Evolutionary conservation across 805 yeast species (phyloP).

Genomic region (Suhomyces emberorum): DNA sequence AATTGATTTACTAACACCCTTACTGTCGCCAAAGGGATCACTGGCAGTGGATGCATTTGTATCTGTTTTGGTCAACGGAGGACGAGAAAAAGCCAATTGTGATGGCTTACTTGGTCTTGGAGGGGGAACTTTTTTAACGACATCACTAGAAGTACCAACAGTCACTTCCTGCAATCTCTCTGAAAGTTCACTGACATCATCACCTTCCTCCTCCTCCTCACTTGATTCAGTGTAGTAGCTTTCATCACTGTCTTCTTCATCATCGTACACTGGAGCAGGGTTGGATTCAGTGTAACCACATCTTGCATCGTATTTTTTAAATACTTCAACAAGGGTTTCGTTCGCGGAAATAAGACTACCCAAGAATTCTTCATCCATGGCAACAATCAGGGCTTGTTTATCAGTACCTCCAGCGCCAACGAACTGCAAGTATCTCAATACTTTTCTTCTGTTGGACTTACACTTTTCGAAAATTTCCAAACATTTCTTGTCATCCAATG

Average conservation of each 20-base stretch:
- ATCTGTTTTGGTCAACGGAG: slow-evolving; percentile 17
- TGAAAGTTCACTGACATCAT: slow-evolving; percentile 10
- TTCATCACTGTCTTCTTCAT: slow-evolving; percentile 24
- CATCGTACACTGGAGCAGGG: slow-evolving; percentile 35
- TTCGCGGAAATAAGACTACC: slow-evolving; percentile 89
- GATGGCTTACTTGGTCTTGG: slow-evolving; percentile 23
- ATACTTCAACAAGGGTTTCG: slow-evolving; percentile 77
- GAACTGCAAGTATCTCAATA: slow-evolving; percentile 77
- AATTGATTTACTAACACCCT: slow-evolving; percentile 15
- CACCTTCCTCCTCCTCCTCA: slow-evolving; percentile 35
- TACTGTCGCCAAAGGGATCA: slow-evolving; percentile 40
- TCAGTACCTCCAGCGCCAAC: slow-evolving; percentile 52
- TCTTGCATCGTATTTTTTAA: slow-evolving; percentile 63
- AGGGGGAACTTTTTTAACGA: slow-evolving; percentile 19
- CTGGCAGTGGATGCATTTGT: slow-evolving; percentile 27
- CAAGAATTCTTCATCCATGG: slow-evolving; percentile 69
- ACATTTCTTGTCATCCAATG: slow-evolving; percentile 62
- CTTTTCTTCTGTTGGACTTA: slow-evolving; percentile 68
- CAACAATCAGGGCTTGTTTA: slow-evolving; percentile 25
- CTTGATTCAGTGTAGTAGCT: slow-evolving; percentile 34
- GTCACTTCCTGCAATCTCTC: slow-evolving; percentile 10
- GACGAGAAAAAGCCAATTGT: slow-evolving; percentile 11
- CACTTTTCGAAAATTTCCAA: slow-evolving; percentile 71
- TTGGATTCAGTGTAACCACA: slow-evolving; percentile 40
- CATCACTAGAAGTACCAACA: slow-evolving; percentile 1